phyloP scores from a whole-genome alignment of 192 early-diverging fungal species.

The Coemansia asiatica region DNA sequence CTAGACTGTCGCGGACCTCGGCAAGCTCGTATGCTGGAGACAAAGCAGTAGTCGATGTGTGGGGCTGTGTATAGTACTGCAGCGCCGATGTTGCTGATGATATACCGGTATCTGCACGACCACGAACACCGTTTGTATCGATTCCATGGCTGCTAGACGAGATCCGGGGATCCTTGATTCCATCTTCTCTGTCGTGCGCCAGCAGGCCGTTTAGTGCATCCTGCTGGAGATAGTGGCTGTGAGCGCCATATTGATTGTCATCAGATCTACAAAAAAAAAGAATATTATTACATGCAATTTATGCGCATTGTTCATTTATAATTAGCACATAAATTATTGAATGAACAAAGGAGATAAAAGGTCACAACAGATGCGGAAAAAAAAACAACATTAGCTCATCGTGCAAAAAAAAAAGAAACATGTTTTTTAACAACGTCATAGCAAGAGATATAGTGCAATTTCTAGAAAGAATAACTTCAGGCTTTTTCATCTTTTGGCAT shows the following conservation, averaged over 20 bases:
- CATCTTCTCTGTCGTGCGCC: background rate
- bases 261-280: conserved; percentile 15
- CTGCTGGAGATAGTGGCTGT: no score
- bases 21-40: conserved; percentile 16
- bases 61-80: conserved; percentile 25
- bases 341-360: no score
- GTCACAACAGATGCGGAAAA: no score
- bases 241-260: conserved; percentile 9
- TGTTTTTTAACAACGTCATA: no score
- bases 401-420: no score
- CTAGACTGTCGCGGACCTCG: conserved; percentile 1
- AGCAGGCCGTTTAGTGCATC: no score
- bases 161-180: background rate
- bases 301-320: no score
- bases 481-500: no score
- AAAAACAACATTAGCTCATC: no score
- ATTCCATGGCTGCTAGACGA: background rate
- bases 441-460: no score
- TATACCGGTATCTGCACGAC: conserved; percentile 29
- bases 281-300: background rate
- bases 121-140: conserved; percentile 9
- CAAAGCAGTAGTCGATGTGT: conserved; percentile 45
- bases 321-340: no score
- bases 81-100: conserved; percentile 41
- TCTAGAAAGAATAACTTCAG: no score